Conservation (phyloP, 208 protist species). For the Trypanosoma congolense region DNA sequence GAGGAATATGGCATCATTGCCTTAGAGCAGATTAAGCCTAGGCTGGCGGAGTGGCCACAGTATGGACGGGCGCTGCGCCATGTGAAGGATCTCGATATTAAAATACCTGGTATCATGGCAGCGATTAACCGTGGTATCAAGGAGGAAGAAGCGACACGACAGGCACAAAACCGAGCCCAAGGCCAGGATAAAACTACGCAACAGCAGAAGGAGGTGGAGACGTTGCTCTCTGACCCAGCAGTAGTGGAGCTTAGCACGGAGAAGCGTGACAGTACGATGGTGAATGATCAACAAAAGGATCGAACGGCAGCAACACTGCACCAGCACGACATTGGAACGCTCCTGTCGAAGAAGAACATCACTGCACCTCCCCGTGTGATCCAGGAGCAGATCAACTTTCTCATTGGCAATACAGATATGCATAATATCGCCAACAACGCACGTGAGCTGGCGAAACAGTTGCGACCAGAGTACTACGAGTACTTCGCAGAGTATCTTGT, state of each 20-base stretch:
- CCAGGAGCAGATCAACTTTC: conserved; percentile 90
- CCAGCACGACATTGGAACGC: conserved; percentile 79
- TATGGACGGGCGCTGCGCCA: conserved; percentile 80
- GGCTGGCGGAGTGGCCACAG: conserved; percentile 95
- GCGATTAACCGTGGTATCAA: conserved; percentile 82
- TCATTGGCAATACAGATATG: conserved; percentile 88
- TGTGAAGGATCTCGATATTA: conserved; percentile 82
- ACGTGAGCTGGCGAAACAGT: conserved; percentile 64
- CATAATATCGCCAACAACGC: conserved; percentile 82
- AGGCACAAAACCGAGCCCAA: conserved; percentile 22
- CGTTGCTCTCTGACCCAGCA: conserved; percentile 61
- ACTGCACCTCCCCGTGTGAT: conserved; percentile 81
- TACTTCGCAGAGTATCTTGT: conserved; percentile 97
- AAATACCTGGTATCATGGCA: conserved; percentile 86
- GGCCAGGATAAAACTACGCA: conserved; percentile 19
- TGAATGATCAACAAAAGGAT: conserved; percentile 32
- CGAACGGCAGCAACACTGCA: conserved; percentile 61
- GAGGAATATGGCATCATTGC: conserved; percentile 96
- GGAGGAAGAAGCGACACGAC: conserved; percentile 46
- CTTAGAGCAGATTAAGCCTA: conserved; percentile 92
- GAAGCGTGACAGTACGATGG: conserved; percentile 19
- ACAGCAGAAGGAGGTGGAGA: conserved; percentile 24
- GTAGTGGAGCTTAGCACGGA: conserved; percentile 43
- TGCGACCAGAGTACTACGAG: conserved; percentile 85
- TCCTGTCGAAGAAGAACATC: conserved; percentile 66